These are phyloP conservation scores for Litsea cubeba DNA, from an alignment of 164 flowering plant genomes.

Conservation along the genomic window DNA sequence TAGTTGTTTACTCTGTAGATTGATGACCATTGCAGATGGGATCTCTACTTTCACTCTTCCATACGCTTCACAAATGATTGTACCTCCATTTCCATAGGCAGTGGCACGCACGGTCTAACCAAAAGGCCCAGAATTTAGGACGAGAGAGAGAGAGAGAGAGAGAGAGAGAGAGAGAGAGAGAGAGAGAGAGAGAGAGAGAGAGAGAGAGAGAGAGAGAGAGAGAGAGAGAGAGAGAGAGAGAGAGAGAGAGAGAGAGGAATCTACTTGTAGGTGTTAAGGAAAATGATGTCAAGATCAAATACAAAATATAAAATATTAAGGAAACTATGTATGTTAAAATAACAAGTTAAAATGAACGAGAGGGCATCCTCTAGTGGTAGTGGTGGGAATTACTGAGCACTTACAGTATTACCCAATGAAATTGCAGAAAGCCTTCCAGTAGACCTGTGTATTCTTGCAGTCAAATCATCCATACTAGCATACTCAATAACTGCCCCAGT, in stretches of 20 bases:
- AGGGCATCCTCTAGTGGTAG: neutral
- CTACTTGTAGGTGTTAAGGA: too few relatives aligned
- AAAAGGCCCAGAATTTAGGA: slow-evolving; percentile 10
- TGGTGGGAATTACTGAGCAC: slow-evolving; percentile 3
- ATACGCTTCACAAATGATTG: slow-evolving; percentile 56
- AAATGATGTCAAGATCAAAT: neutral
- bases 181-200: too few relatives aligned
- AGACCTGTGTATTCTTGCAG: slow-evolving; percentile 41
- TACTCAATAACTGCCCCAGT: slow-evolving; percentile 46
- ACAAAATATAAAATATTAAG: neutral
- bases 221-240: neutral
- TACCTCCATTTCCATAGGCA: slow-evolving; percentile 47
- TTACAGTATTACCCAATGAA: slow-evolving; percentile 74
- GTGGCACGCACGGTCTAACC: slow-evolving; percentile 56
- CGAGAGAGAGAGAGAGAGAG: neutral
- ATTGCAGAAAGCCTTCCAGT: slow-evolving; percentile 71
- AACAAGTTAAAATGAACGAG: slow-evolving; percentile 1
- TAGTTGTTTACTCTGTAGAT: slow-evolving; percentile 70
- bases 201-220: neutral
- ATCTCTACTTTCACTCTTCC: slow-evolving; percentile 58
- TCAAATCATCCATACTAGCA: slow-evolving; percentile 44
- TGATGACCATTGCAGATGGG: slow-evolving; percentile 59
- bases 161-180: neutral
- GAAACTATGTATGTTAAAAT: neutral
- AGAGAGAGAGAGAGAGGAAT: neutral